Evolutionary conservation across 2,329 filamentous ascomycete species (phyloP).

Genomic region (Fusarium sp.): DNA sequence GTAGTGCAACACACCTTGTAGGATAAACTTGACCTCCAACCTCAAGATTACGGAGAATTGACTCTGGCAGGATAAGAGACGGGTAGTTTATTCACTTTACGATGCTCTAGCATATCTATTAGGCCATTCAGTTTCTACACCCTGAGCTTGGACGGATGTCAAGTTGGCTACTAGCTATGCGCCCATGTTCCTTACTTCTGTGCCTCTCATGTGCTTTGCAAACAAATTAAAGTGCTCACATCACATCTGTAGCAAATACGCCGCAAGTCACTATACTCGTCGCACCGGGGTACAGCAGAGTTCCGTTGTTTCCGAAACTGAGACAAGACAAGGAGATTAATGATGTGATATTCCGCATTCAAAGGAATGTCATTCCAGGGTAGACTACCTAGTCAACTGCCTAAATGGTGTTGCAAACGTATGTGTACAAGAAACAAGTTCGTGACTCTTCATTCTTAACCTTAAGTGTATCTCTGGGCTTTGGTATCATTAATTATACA

Average conservation of each 20-base stretch:
- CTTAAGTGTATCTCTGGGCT: background rate
- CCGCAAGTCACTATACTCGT: slow-evolving; percentile 11
- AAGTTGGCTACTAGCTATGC: background rate
- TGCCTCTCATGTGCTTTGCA: slow-evolving; percentile 16
- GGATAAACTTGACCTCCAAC: background rate
- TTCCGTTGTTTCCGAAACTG: slow-evolving; percentile 22
- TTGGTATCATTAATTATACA: background rate
- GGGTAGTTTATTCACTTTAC: background rate
- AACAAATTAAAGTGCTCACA: slow-evolving; percentile 14
- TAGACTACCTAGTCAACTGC: background rate
- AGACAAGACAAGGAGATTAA: background rate
- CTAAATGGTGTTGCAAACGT: slow-evolving; percentile 2
- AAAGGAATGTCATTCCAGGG: slow-evolving; percentile 7
- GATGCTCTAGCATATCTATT: background rate
- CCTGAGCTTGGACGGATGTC: background rate
- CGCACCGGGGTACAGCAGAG: slow-evolving; percentile 1
- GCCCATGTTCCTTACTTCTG: slow-evolving; percentile 7
- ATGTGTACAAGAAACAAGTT: background rate
- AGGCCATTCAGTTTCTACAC: background rate
- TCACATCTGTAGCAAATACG: background rate
- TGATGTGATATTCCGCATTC: background rate
- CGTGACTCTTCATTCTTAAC: background rate
- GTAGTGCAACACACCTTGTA: background rate
- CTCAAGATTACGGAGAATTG: background rate
- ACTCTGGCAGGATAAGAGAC: background rate